phyloP scores from a whole-genome alignment of 805 yeast genomes.

The Tetrapisispora fleetii region DNA sequence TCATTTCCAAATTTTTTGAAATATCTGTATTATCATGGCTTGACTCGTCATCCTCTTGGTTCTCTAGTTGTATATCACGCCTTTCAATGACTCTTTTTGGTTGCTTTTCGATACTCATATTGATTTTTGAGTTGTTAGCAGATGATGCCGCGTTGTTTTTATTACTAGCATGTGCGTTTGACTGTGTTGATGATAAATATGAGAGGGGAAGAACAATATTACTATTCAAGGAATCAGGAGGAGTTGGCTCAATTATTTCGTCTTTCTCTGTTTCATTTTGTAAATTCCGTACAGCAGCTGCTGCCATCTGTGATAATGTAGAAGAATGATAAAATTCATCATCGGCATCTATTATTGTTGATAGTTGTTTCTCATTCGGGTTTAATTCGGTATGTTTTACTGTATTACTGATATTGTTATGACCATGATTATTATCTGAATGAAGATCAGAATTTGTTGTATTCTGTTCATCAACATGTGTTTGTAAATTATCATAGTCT shows the following conservation, averaged over 20 bases:
- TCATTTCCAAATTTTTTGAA: slow-evolving; percentile 14
- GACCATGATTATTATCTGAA: not conserved
- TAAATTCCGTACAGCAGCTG: slow-evolving; percentile 19
- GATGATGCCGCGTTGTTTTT: not conserved
- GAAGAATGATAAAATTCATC: slow-evolving; percentile 14
- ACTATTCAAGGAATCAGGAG: slow-evolving; percentile 5
- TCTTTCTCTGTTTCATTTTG: slow-evolving; percentile 8
- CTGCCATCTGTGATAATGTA: slow-evolving; percentile 19
- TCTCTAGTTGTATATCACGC: not conserved
- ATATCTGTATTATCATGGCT: not conserved
- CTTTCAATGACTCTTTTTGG: not conserved
- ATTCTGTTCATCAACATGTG: not conserved
- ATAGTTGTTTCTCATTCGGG: not conserved
- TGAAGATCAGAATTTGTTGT: not conserved
- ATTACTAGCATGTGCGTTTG: not conserved
- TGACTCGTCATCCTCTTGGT: not conserved
- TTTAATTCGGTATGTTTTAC: not conserved
- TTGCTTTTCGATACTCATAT: not conserved
- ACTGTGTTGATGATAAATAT: not conserved
- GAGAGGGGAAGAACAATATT: not conserved
- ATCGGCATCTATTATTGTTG: not conserved
- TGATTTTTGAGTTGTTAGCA: not conserved
- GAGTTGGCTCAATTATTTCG: slow-evolving; percentile 6
- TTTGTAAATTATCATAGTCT: not conserved
- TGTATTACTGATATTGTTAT: not conserved